A percentile compares a stretch with the other conserved stretches of the same genome.
These are phyloP conservation scores for Glarea lozoyensis DNA, from an alignment of 495 filamentous ascomycete genomes.

Conservation along the genomic window DNA sequence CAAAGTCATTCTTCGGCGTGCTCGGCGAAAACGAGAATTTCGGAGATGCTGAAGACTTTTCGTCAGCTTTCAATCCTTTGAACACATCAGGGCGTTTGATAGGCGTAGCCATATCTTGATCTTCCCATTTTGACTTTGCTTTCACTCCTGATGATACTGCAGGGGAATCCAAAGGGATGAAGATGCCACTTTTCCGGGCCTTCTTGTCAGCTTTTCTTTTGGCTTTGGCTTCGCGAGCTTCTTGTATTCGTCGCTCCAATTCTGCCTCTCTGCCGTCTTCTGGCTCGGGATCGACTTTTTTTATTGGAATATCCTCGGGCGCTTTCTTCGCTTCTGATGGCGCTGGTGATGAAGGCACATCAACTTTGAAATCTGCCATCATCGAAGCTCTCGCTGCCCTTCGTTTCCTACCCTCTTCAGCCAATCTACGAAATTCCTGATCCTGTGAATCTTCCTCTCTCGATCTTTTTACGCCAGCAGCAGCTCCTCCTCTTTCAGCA, in stretches of 20 bases:
- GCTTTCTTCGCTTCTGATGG: slow-evolving; percentile 5
- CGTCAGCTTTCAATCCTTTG: slow-evolving; percentile 25
- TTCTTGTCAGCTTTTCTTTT: slow-evolving; percentile 23
- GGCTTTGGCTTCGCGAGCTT: slow-evolving; percentile 16
- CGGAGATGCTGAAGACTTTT: slow-evolving; percentile 22
- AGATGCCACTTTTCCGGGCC: slow-evolving; percentile 21
- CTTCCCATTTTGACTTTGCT: slow-evolving; percentile 3
- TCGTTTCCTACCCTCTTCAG: slow-evolving; percentile 52
- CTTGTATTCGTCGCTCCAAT: slow-evolving; percentile 17
- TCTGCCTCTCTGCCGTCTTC: slow-evolving; percentile 20
- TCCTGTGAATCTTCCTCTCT: slow-evolving; percentile 50
- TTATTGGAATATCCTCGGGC: background rate
- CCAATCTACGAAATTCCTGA: slow-evolving; percentile 51
- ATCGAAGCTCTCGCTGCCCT: slow-evolving; percentile 42
- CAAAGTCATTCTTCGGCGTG: slow-evolving; percentile 18
- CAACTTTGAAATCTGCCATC: slow-evolving; percentile 18
- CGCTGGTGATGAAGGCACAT: slow-evolving; percentile 10
- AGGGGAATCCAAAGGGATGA: slow-evolving; percentile 17
- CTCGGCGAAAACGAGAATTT: slow-evolving; percentile 24
- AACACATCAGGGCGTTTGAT: slow-evolving; percentile 23
- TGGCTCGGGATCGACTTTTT: slow-evolving; percentile 3
- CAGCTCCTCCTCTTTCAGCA: slow-evolving; percentile 34
- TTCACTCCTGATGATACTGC: slow-evolving; percentile 3
- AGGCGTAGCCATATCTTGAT: slow-evolving; percentile 17
- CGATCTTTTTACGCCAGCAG: slow-evolving; percentile 34